Evolutionary conservation across 2,329 filamentous ascomycete genomes (phyloP).

Genomic region (Cercospora sp.): DNA sequence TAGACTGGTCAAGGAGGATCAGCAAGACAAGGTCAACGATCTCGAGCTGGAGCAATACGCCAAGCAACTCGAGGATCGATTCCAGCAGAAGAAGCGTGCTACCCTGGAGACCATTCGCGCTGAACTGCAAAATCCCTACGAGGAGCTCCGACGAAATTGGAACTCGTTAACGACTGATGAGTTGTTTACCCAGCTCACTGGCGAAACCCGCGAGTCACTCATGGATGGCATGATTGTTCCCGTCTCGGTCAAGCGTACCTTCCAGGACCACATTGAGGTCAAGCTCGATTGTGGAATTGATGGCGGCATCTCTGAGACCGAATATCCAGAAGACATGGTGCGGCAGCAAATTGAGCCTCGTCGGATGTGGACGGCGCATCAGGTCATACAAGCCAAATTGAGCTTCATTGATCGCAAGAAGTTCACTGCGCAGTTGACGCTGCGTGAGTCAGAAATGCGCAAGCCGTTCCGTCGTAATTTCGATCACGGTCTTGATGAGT

Average conservation of each 20-base stretch:
- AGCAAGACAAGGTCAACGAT: slow-evolving; percentile 93
- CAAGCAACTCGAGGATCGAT: slow-evolving; percentile 88
- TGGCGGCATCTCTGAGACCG: slow-evolving; percentile 77
- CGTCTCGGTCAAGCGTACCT: slow-evolving; percentile 82
- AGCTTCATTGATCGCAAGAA: slow-evolving; percentile 83
- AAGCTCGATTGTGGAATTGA: slow-evolving; percentile 94
- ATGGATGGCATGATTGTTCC: slow-evolving; percentile 90
- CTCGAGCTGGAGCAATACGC: slow-evolving; percentile 95
- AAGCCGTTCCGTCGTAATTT: slow-evolving; percentile 68
- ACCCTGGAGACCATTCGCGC: slow-evolving; percentile 95
- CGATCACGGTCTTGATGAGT: slow-evolving; percentile 69
- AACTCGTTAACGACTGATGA: slow-evolving; percentile 69
- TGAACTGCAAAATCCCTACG: slow-evolving; percentile 88
- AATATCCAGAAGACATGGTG: slow-evolving; percentile 71
- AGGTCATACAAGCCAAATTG: slow-evolving; percentile 86
- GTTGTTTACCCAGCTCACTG: slow-evolving; percentile 94
- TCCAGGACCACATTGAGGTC: slow-evolving; percentile 89
- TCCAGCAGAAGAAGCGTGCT: slow-evolving; percentile 90
- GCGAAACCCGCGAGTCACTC: slow-evolving; percentile 82
- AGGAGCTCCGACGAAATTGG: slow-evolving; percentile 86
- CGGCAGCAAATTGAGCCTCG: slow-evolving; percentile 50
- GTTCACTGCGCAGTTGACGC: slow-evolving; percentile 78
- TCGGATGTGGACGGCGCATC: slow-evolving; percentile 72
- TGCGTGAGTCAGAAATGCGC: slow-evolving; percentile 78
- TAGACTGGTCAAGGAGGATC: slow-evolving; percentile 91